phyloP scores from a whole-genome alignment of 345 rosid species.

The Cardamine occulta region DNA sequence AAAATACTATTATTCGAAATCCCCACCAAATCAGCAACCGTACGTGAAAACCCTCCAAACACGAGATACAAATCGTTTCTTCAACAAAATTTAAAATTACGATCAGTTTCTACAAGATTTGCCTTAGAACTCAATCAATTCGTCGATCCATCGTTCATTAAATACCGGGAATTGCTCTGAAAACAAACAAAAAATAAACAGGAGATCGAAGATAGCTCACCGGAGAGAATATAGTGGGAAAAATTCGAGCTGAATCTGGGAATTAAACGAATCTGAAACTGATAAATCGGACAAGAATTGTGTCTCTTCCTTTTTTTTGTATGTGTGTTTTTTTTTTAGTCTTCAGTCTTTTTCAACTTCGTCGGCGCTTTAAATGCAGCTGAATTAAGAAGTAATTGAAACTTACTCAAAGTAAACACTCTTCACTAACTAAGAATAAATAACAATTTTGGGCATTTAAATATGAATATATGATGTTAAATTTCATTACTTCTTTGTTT shows the following conservation, averaged over 20 bases:
- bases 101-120: not conserved
- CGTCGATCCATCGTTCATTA: not conserved
- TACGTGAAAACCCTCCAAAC: not conserved
- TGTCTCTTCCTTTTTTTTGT: not conserved
- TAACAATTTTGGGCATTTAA: not conserved
- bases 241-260: not conserved
- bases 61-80: not conserved
- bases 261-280: slow-evolving; percentile 10
- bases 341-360: slow-evolving; percentile 21
- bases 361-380: slow-evolving; percentile 43
- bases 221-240: not conserved
- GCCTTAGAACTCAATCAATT: not conserved
- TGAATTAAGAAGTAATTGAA: not conserved
- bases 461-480: not conserved
- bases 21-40: not conserved
- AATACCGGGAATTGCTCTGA: not conserved
- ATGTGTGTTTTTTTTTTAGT: not conserved
- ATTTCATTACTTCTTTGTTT: not conserved
- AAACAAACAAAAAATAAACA: not conserved
- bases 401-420: not conserved
- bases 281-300: slow-evolving; percentile 2
- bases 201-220: slow-evolving; percentile 20
- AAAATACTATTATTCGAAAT: slow-evolving; percentile 1
- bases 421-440: not conserved
- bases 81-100: not conserved